Evolutionary conservation across 257 asterid genomes (phyloP).

Genomic region (Schizonepeta tenuifolia): DNA sequence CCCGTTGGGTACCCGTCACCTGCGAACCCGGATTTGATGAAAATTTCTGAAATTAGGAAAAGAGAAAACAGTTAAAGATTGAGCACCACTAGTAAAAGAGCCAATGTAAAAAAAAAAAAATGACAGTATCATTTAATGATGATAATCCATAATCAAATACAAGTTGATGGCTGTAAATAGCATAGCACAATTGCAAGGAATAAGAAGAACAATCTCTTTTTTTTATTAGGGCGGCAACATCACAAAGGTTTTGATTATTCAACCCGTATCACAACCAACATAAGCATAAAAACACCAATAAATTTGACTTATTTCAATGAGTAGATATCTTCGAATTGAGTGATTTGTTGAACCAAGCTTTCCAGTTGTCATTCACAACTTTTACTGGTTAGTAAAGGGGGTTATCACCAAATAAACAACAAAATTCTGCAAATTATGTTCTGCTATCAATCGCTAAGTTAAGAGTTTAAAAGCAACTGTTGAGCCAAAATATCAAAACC

Average conservation of each 20-base stretch:
- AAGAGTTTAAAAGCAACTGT: too few species aligned
- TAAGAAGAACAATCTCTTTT: neutral
- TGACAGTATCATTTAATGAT: neutral
- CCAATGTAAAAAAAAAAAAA: neutral
- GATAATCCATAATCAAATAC: neutral
- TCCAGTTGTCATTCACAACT: too few species aligned
- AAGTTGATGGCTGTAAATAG: neutral
- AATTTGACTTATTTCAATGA: slow-evolving; percentile 46
- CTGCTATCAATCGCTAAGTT: too few species aligned
- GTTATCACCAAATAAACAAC: too few species aligned
- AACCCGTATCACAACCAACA: neutral
- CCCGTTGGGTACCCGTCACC: too few species aligned
- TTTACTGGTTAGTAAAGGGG: too few species aligned
- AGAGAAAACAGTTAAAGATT: neutral
- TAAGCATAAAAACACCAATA: neutral
- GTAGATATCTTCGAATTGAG: slow-evolving; percentile 64
- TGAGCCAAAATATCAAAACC: too few species aligned
- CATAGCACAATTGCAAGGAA: neutral
- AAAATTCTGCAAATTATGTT: too few species aligned
- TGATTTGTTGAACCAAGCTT: slow-evolving; percentile 80
- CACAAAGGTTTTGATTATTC: slow-evolving; percentile 28
- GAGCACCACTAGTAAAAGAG: neutral
- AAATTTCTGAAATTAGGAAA: too few species aligned
- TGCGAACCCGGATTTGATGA: too few species aligned
- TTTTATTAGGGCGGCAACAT: slow-evolving; percentile 15